Conservation (phyloP, 1,139 yeast species). For the Debaryomyces coudertii region DNA sequence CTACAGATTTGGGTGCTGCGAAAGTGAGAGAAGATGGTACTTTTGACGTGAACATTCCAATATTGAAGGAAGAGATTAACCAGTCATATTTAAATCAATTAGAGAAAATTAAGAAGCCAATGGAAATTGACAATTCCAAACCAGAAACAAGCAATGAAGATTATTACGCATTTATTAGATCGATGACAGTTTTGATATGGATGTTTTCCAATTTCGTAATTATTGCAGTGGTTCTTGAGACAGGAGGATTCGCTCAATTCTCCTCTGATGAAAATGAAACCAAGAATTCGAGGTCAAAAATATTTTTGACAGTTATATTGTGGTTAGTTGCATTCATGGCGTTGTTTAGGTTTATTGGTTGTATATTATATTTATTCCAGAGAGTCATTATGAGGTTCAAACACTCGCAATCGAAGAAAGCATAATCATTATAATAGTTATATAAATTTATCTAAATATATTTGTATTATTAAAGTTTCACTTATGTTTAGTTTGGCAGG, state of each 20-base stretch:
- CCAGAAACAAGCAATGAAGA: conserved; percentile 55
- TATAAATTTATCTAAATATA: not conserved
- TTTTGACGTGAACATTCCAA: conserved; percentile 72
- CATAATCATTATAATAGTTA: not conserved
- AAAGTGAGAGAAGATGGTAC: conserved; percentile 69
- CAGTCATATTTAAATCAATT: conserved; percentile 63
- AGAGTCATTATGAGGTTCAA: conserved; percentile 32
- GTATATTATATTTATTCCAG: conserved; percentile 57
- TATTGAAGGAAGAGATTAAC: conserved; percentile 61
- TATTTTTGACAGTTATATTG: conserved; percentile 70
- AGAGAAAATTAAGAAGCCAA: conserved; percentile 57
- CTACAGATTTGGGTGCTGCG: conserved; percentile 53
- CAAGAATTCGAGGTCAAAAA: conserved; percentile 33
- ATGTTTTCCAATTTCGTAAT: conserved; percentile 72
- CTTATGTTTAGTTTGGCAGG: not conserved
- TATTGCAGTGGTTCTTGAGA: conserved; percentile 70
- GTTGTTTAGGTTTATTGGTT: conserved; percentile 70
- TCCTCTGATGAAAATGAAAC: conserved; percentile 18
- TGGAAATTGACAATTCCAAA: conserved; percentile 31
- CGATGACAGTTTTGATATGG: conserved; percentile 81
- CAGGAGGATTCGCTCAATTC: conserved; percentile 61
- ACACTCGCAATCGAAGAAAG: conserved; percentile 4
- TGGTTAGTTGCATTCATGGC: conserved; percentile 88
- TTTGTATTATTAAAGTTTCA: not conserved
- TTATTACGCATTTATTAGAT: conserved; percentile 78